A percentile compares a stretch with the other conserved stretches of the same genome.
phyloP scores from a whole-genome alignment of 2,329 filamentous ascomycete genomes.

The Epichloe amarillans region DNA sequence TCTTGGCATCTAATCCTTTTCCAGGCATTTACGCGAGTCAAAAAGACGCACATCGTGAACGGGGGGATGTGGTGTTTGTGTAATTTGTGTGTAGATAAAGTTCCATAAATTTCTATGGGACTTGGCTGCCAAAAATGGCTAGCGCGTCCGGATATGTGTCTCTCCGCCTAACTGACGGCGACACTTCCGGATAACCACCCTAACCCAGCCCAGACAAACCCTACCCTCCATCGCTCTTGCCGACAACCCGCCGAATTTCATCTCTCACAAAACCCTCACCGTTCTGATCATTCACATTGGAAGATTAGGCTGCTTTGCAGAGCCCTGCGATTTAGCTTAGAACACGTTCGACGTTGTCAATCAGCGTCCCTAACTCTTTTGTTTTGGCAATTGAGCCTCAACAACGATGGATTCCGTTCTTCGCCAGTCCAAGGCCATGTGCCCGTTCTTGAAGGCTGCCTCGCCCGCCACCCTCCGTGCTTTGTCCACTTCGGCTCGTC shows the following conservation, averaged over 20 bases:
- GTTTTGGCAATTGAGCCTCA: background rate
- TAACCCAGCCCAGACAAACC: background rate
- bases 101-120: too few relatives aligned
- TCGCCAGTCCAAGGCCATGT: conserved; percentile 91
- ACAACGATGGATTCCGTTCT: conserved; percentile 79
- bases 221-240: background rate
- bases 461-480: conserved; percentile 84
- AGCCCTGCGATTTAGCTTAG: background rate
- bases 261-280: background rate
- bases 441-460: conserved; percentile 91
- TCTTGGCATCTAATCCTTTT: too few relatives aligned
- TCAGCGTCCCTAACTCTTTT: background rate
- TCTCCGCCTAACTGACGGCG: background rate
- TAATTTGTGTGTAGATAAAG: too few relatives aligned
- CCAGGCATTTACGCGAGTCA: too few relatives aligned
- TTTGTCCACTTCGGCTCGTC: conserved; percentile 60
- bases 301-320: background rate
- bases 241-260: background rate
- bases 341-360: background rate
- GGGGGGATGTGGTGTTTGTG: too few relatives aligned
- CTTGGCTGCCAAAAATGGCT: too few relatives aligned
- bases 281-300: background rate
- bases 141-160: too few relatives aligned
- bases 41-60: too few relatives aligned
- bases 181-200: background rate